phyloP scores from a whole-genome alignment of 2,329 filamentous ascomycete genomes.

The Cordyceps militaris region DNA sequence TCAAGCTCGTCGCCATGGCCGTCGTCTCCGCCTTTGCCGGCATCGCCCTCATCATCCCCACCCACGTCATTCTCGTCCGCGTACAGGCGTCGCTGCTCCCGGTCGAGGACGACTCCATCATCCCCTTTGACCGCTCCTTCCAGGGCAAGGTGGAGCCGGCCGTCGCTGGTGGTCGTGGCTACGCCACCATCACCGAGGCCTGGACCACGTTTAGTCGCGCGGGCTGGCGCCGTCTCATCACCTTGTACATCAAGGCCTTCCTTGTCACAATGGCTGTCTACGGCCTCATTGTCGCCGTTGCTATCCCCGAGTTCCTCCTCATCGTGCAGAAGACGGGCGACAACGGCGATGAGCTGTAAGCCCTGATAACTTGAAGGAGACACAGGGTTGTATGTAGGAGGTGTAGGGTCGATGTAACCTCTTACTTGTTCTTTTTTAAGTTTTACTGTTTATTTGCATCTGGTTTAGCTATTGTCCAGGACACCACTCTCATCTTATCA shows the following conservation, averaged over 20 bases:
- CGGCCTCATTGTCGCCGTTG: constrained; percentile 35
- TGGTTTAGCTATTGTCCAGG: background rate
- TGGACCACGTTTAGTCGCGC: constrained; percentile 71
- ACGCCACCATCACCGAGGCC: constrained; percentile 64
- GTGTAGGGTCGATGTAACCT: background rate
- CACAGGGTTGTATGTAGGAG: too few species aligned
- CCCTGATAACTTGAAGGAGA: background rate
- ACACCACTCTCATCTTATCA: background rate
- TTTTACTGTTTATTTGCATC: background rate
- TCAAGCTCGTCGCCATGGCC: constrained; percentile 41
- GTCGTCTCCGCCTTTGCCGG: constrained; percentile 43
- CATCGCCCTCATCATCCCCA: constrained; percentile 64
- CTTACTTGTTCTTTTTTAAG: background rate
- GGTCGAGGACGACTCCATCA: constrained; percentile 72
- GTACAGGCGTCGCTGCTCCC: constrained; percentile 83
- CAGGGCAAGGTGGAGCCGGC: constrained; percentile 68
- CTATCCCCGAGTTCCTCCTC: constrained; percentile 47
- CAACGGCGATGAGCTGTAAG: constrained; percentile 9
- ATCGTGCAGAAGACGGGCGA: constrained; percentile 22
- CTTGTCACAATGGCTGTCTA: constrained; percentile 43
- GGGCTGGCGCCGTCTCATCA: constrained; percentile 65
- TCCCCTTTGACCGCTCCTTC: constrained; percentile 86
- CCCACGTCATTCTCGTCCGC: constrained; percentile 68
- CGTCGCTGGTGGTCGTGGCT: constrained; percentile 63
- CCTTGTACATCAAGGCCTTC: constrained; percentile 68